Evolutionary conservation across 1,139 yeast genomes (phyloP), one percentile per base, ranked within the genome.

Genomic region (Eremothecium gossypii): DNA sequence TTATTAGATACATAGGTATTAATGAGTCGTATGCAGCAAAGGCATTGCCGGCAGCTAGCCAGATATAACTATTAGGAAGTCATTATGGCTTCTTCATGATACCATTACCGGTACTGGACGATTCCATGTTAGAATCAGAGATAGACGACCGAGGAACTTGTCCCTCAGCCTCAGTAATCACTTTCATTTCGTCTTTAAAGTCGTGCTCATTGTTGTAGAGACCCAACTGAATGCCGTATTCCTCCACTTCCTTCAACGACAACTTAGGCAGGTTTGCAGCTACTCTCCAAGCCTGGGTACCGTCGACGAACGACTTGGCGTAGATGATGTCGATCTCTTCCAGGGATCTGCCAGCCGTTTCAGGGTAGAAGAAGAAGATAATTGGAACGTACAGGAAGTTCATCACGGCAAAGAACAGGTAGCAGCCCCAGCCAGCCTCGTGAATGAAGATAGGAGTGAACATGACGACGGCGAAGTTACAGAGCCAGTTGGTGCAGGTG

Each of bases 361-460:
- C 84, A 30, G 83, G 83, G 56, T 73, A 77, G 64, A 73, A 80
- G 69, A 83, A 74, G 68, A 64, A 79, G 43, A 80, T 81, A 52
- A 69, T 51, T 30, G 85, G 83, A 34, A 79, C 65, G 66, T 77
- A 67, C 13, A 54, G 36, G 47, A 60, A 61, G 53, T 69, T 69
- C 45, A 74, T 63, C 33, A 57, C 34, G 26, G 68, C 66, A 53
- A 65, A 67, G 61, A 66, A 65, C 42, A 67, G 52, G 52, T 67
- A 69, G 44, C 67, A 65, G 40, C 66, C 71, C 71, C 70, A 69
- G 40, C 66, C 66, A 3, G 68, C 60, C 42, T 64, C 53, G 39
- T 62, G 58, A 35, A 66, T 67, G 51, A 71, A 67, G 44, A 71
- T 67, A 41, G 75, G 76, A 5, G 76, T 71, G 52, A 71, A 68